A percentile compares a stretch with the other conserved stretches of the same genome.
Evolutionary conservation across 2,329 filamentous ascomycete genomes (phyloP).

Genomic region (Venturiaceae sp.): DNA sequence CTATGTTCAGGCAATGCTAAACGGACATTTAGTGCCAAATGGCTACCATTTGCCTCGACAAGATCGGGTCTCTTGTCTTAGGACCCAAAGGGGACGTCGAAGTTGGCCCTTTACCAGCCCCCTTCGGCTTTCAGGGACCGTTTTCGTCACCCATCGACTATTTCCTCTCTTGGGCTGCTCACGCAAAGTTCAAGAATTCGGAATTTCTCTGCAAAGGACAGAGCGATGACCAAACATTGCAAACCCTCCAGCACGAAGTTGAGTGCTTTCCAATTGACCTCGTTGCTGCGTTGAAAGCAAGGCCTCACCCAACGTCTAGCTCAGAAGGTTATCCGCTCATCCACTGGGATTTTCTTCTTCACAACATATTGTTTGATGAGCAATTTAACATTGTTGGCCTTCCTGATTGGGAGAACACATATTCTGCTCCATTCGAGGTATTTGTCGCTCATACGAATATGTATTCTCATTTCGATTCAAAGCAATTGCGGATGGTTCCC

Average conservation of each 20-base stretch:
- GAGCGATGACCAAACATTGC: not conserved
- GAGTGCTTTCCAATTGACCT: conserved; percentile 3
- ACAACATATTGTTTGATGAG: conserved; percentile 3
- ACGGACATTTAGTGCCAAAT: not conserved
- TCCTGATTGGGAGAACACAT: not conserved
- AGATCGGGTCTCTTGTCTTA: not conserved
- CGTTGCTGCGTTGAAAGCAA: not conserved
- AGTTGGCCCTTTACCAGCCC: conserved; percentile 1
- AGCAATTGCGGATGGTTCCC: not conserved
- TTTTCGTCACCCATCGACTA: conserved; percentile 1
- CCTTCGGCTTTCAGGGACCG: conserved; percentile 1
- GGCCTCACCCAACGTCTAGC: not conserved
- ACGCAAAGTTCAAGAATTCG: not conserved
- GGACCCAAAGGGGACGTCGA: not conserved
- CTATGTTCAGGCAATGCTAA: not conserved
- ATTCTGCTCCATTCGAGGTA: conserved; percentile 4
- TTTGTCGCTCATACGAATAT: conserved; percentile 2
- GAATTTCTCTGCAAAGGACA: not conserved
- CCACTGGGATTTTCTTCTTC: not conserved
- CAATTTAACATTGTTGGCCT: conserved; percentile 4
- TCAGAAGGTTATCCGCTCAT: conserved; percentile 6
- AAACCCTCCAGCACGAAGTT: conserved; percentile 1
- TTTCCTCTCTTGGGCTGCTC: not conserved
- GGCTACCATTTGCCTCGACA: not conserved
- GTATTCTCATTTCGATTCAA: conserved; percentile 2